A percentile compares a stretch with the other conserved stretches of the same genome.
These are phyloP conservation scores for Zygosaccharomyces lentus DNA, from an alignment of 805 yeast species.

Conservation along the genomic window DNA sequence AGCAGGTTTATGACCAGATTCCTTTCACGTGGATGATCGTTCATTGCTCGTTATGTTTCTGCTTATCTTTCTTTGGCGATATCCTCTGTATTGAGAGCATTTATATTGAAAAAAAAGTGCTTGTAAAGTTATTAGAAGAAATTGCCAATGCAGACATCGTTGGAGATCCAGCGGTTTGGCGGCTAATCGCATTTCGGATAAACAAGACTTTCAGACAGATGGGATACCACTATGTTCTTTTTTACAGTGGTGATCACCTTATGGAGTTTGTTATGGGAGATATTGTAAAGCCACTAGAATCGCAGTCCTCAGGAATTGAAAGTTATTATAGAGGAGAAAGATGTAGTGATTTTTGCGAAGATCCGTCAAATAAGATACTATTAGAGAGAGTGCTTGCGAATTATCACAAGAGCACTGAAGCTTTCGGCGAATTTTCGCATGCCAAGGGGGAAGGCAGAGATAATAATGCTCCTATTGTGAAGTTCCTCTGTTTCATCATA, in stretches of 20 bases:
- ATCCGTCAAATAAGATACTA: slow-evolving; percentile 1
- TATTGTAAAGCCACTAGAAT: slow-evolving; percentile 4
- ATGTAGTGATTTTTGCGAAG: not conserved
- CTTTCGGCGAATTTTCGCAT: not conserved
- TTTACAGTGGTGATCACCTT: slow-evolving; percentile 5
- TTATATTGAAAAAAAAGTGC: not conserved
- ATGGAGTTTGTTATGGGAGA: slow-evolving; percentile 1
- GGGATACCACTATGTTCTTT: not conserved
- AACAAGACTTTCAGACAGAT: not conserved
- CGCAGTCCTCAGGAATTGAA: not conserved
- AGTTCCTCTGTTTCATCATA: not conserved
- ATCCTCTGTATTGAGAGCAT: not conserved
- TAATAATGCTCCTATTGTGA: not conserved
- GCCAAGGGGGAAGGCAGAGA: not conserved
- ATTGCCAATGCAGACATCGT: not conserved
- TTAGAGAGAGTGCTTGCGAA: not conserved
- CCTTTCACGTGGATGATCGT: not conserved
- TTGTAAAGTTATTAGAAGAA: slow-evolving; percentile 1
- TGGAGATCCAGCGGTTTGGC: slow-evolving; percentile 5
- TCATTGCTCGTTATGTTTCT: slow-evolving; percentile 1
- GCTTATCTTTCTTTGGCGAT: not conserved
- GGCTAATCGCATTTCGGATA: not conserved
- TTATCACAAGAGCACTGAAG: not conserved
- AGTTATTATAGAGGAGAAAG: not conserved
- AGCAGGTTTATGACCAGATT: not conserved